phyloP scores from a whole-genome alignment of 306 rosid species.

The Senna tora region DNA sequence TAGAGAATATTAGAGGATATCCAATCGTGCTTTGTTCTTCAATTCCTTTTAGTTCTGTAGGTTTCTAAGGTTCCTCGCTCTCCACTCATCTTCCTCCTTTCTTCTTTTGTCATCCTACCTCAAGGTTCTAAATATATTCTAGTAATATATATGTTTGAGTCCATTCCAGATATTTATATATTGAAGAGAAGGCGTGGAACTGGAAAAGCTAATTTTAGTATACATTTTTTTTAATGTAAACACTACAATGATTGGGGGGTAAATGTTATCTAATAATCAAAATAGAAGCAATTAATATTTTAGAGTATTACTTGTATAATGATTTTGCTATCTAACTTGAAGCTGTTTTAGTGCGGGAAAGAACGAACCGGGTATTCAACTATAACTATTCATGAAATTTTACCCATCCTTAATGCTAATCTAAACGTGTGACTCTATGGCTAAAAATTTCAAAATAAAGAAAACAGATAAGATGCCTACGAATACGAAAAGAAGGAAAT shows the following conservation, averaged over 20 bases:
- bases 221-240: neutral
- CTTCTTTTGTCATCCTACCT: neutral
- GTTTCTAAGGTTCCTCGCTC: neutral
- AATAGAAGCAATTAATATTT: neutral
- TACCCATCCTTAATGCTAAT: too few relatives aligned
- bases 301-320: neutral
- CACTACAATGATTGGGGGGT: neutral
- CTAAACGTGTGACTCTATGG: too few relatives aligned
- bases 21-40: slow-evolving; percentile 5
- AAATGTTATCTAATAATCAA: neutral
- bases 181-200: neutral
- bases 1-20: slow-evolving; percentile 22
- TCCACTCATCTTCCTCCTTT: neutral
- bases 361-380: too few relatives aligned
- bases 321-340: neutral
- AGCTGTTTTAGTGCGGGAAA: too few relatives aligned
- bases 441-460: too few relatives aligned
- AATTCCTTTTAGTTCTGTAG: neutral
- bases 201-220: neutral
- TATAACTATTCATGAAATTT: too few relatives aligned
- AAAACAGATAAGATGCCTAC: too few relatives aligned
- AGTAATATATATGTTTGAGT: too few relatives aligned
- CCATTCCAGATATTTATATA: neutral
- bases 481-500: too few relatives aligned
- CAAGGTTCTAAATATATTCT: neutral